phyloP scores from a whole-genome alignment of 2,329 filamentous ascomycete species.

The Epichloe sibirici region DNA sequence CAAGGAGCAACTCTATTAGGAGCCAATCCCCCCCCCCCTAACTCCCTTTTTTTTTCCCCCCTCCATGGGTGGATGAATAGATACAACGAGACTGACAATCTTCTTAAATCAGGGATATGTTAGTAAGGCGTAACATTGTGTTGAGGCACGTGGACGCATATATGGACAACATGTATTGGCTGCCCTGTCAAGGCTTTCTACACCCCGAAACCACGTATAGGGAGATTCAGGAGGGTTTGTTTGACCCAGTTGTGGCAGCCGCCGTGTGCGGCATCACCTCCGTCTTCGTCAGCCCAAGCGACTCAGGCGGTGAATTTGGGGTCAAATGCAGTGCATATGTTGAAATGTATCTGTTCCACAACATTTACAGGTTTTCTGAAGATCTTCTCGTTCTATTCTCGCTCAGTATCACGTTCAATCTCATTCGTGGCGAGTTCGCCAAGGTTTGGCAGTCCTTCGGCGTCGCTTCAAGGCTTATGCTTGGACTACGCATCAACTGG shows the following conservation, averaged over 20 bases:
- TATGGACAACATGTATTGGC: slow-evolving; percentile 25
- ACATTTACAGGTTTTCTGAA: slow-evolving; percentile 26
- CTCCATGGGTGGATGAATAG: background rate
- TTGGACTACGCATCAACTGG: slow-evolving; percentile 28
- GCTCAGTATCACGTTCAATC: slow-evolving; percentile 24
- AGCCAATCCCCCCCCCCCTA: too few species aligned
- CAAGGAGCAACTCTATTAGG: background rate
- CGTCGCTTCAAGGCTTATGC: slow-evolving; percentile 23
- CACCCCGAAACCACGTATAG: slow-evolving; percentile 22
- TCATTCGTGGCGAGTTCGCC: slow-evolving; percentile 23
- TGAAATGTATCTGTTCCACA: slow-evolving; percentile 27
- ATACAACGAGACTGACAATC: background rate
- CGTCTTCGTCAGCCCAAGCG: slow-evolving; percentile 22
- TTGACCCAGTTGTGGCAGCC: slow-evolving; percentile 23
- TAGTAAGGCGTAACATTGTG: slow-evolving; percentile 23
- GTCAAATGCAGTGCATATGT: slow-evolving; percentile 26
- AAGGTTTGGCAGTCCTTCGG: slow-evolving; percentile 29
- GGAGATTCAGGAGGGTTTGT: slow-evolving; percentile 23
- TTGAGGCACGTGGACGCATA: slow-evolving; percentile 26
- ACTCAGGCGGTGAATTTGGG: slow-evolving; percentile 22
- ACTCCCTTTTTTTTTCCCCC: accelerated
- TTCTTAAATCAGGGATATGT: slow-evolving; percentile 15
- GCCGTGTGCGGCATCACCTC: slow-evolving; percentile 27
- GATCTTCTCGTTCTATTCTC: slow-evolving; percentile 22
- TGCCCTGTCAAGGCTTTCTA: slow-evolving; percentile 27